phyloP scores from a whole-genome alignment of 148 eudicot species.

The Camellia lanceoleosa region DNA sequence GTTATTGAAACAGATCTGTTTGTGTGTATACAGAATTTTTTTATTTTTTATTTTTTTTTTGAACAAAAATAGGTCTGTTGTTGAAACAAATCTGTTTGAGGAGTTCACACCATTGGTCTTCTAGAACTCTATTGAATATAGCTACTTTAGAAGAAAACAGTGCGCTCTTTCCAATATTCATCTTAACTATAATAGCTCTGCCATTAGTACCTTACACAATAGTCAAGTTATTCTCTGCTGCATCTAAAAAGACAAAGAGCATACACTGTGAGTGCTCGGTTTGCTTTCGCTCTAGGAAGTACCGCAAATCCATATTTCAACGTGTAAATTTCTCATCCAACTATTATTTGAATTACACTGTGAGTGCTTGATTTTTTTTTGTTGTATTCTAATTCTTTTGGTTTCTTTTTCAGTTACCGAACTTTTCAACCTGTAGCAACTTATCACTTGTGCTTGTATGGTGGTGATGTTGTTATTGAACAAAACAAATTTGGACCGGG shows the following conservation, averaged over 20 bases:
- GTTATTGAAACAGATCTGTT: no score
- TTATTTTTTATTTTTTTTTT: no score
- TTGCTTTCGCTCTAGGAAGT: constrained; percentile 80
- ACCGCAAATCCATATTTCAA: constrained; percentile 65
- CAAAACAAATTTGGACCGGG: no score
- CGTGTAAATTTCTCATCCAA: constrained; percentile 49
- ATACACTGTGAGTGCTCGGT: constrained; percentile 74
- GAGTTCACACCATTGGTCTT: background rate
- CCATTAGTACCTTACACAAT: constrained; percentile 93
- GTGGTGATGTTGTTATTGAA: no score
- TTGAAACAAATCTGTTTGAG: background rate
- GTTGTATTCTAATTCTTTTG: constrained; percentile 2
- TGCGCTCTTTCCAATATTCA: constrained; percentile 83
- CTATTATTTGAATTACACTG: background rate
- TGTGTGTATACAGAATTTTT: no score
- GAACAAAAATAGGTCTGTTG: no score
- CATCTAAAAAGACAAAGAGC: constrained; percentile 59
- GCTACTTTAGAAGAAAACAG: constrained; percentile 83
- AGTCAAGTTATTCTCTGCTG: constrained; percentile 60
- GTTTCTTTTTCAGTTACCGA: constrained; percentile 54
- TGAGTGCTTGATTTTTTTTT: background rate
- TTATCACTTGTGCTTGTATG: constrained; percentile 53
- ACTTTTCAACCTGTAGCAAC: constrained; percentile 72
- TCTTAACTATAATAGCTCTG: constrained; percentile 78
- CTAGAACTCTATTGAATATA: constrained; percentile 31